Evolutionary conservation across 257 asterid species (phyloP), one percentile per base, ranked within the genome.

Genomic region (Lavandula angustifolia): DNA sequence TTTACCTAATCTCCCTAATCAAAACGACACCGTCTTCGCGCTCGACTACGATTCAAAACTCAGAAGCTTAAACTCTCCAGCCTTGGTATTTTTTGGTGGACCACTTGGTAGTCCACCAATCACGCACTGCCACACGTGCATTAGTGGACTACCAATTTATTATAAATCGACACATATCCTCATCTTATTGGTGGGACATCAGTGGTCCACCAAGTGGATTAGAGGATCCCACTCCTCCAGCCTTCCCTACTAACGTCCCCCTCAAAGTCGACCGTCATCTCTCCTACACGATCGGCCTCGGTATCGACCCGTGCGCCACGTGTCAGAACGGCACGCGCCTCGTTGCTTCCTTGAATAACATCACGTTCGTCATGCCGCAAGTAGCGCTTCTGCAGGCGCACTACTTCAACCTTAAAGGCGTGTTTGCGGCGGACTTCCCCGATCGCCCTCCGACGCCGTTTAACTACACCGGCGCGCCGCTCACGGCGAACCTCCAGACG

Each of bases 391-490:
- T 79, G 1, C 85, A 85, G 31, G 84, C 92, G 9, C 88, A 79
- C 38, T 82, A 75, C 31, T 51, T 31, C 55, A 67, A 74, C 67
- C 66, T 62, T 0, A 73, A 64, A 4, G 71, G 70, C 0, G 83
- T 82, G 5, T 85, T 68, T 42, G 74, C 78, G 0, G 69, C 84
- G 0, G 91, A 82, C 64, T 85, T 82, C 60, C 88, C 92, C 0
- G 92, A 82, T 48, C 72, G 68, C 0, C 92, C 92, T 13, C 80
- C 84, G 0, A 69, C 22, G 13, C 59, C 81, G 0, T 82, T 85
- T 60, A 78, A 85, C 77, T 85, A 80, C 83, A 85, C 92, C 0
- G 82, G 82, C 3, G 97, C 94, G 17, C 96, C 97, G 0, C 79
- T 87, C 4, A 84, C 95, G 0, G 91, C 88, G 4, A 85, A 88